Conservation (phyloP, 345 rosid genomes). For the Hibiscus syriacus region DNA sequence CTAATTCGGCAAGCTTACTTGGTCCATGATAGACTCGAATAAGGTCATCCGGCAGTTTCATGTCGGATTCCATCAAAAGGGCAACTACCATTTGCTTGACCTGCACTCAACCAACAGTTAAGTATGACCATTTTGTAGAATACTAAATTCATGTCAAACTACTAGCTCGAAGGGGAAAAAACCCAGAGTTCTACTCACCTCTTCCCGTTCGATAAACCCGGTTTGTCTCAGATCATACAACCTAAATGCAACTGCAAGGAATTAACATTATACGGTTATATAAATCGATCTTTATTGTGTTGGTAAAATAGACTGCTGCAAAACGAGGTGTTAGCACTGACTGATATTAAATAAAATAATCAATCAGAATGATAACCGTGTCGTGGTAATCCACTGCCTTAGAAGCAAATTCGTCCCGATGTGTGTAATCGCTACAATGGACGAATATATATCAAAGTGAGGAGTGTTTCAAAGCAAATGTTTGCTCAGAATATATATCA, state of each 20-base stretch:
- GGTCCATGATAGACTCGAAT: conserved; percentile 62
- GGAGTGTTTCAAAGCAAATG: too few relatives aligned
- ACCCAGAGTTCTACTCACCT: conserved; percentile 33
- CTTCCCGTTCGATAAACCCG: conserved; percentile 78
- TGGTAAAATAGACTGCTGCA: too few relatives aligned
- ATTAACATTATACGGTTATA: neutral
- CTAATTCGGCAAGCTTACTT: conserved; percentile 27
- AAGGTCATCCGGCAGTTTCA: conserved; percentile 47
- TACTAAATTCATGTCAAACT: neutral
- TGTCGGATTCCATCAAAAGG: conserved; percentile 57
- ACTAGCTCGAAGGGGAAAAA: neutral
- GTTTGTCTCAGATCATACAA: conserved; percentile 82
- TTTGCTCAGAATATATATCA: too few relatives aligned
- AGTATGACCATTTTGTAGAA: neutral
- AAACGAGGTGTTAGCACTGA: too few relatives aligned
- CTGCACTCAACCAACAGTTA: conserved; percentile 23
- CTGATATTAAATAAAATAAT: too few relatives aligned
- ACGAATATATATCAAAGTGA: too few relatives aligned
- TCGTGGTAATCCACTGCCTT: too few relatives aligned
- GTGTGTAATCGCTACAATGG: too few relatives aligned
- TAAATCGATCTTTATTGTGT: neutral
- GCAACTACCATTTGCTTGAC: conserved; percentile 84
- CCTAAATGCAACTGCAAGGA: conserved; percentile 70
- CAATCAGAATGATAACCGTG: too few relatives aligned
- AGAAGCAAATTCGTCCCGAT: too few relatives aligned